Evolutionary conservation across 2,329 filamentous ascomycete species (phyloP).

Genomic region (Pseudogymnoascus sp.): DNA sequence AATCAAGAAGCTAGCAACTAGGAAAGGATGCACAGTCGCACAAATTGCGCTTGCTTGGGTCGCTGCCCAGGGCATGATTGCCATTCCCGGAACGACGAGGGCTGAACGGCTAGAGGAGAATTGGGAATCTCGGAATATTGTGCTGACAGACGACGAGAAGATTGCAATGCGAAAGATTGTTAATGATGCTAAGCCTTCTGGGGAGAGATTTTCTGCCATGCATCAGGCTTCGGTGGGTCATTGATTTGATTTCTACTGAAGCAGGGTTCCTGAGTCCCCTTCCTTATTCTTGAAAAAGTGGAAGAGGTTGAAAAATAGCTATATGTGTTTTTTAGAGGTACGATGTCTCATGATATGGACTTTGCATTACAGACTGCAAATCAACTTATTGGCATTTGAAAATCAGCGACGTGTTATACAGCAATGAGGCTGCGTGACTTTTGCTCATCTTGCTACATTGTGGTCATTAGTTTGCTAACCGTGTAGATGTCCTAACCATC

Average conservation of each 20-base stretch:
- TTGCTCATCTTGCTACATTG: background rate
- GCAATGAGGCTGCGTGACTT: background rate
- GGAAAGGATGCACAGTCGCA: slow-evolving; percentile 40
- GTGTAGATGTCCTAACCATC: background rate
- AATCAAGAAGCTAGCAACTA: slow-evolving; percentile 36
- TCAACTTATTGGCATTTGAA: background rate
- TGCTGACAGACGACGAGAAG: background rate
- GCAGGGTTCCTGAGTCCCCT: background rate
- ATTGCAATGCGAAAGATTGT: background rate
- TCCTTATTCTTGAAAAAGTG: background rate
- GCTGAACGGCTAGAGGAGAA: slow-evolving; percentile 34
- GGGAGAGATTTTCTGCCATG: background rate
- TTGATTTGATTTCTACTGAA: background rate
- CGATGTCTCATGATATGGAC: background rate
- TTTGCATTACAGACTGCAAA: background rate
- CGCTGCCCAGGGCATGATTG: slow-evolving; percentile 40
- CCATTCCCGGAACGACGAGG: slow-evolving; percentile 41
- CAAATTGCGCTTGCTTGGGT: slow-evolving; percentile 54
- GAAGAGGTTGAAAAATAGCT: background rate
- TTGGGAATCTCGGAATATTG: background rate
- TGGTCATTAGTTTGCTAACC: background rate
- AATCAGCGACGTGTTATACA: background rate
- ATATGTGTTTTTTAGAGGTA: background rate
- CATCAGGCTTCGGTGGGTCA: background rate
- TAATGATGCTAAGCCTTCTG: background rate